phyloP scores from a whole-genome alignment of 2,329 filamentous ascomycete species.

The Trichocomaceae sp. region DNA sequence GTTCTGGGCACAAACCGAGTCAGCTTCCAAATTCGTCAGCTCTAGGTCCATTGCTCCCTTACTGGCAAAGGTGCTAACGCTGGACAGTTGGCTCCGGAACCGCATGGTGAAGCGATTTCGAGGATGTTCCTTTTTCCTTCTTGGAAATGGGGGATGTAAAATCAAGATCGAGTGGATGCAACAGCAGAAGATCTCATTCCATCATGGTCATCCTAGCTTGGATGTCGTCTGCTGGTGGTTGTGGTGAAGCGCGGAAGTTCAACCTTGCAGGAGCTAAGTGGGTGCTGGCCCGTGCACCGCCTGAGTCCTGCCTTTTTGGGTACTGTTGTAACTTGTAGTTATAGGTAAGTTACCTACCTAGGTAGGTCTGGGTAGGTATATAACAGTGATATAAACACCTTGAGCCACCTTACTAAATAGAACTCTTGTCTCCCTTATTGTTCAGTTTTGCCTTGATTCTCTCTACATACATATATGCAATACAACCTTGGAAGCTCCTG shows the following conservation, averaged over 20 bases:
- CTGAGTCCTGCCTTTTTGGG: neutral
- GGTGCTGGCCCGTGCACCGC: constrained; percentile 8
- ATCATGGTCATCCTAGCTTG: neutral
- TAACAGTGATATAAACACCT: no score
- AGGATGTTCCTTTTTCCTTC: no score
- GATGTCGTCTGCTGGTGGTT: neutral
- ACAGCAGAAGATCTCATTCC: no score
- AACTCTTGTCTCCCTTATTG: neutral
- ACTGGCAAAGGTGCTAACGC: constrained; percentile 49
- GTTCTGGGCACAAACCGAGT: constrained; percentile 37
- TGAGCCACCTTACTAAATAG: no score
- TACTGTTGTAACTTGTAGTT: no score
- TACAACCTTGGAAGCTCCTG: no score
- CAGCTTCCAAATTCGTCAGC: neutral
- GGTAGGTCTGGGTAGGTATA: no score
- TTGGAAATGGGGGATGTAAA: neutral
- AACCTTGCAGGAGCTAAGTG: no score
- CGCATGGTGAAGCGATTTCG: constrained; percentile 35
- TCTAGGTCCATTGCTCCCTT: constrained; percentile 20
- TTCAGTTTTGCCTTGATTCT: neutral
- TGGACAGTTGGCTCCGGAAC: constrained; percentile 48
- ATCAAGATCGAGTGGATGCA: no score
- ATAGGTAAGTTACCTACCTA: no score
- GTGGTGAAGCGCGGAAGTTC: neutral
- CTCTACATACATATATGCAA: no score